A percentile compares a stretch with the other conserved stretches of the same genome.
Conservation (phyloP, 441 rosid genomes). For the Metrosideros polymorpha region DNA sequence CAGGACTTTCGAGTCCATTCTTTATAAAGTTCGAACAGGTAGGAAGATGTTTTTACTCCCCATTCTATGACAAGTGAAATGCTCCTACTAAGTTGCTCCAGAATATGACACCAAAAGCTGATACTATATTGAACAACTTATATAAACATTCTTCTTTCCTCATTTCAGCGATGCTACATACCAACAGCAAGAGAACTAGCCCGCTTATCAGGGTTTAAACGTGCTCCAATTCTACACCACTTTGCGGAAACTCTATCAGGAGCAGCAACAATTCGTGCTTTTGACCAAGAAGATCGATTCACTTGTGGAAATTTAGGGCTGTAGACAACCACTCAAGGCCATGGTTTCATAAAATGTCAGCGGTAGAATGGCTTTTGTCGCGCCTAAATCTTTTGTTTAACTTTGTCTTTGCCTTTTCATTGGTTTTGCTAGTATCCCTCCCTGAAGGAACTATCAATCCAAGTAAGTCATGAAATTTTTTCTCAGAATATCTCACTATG, state of each 20-base stretch:
- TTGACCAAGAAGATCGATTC: conserved; percentile 78
- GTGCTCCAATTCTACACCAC: conserved; percentile 97
- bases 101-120: conserved; percentile 5
- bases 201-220: conserved; percentile 80
- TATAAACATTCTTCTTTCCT: neutral
- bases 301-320: conserved; percentile 44
- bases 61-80: neutral
- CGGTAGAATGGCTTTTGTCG: conserved; percentile 99
- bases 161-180: conserved; percentile 75
- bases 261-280: conserved; percentile 88
- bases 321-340: conserved; percentile 85
- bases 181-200: conserved; percentile 96
- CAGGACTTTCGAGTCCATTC: neutral
- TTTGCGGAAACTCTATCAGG: conserved; percentile 93
- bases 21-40: neutral
- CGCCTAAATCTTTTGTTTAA: conserved; percentile 81
- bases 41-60: neutral
- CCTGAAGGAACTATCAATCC: conserved; percentile 97
- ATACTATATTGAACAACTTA: neutral
- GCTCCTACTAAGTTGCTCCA: neutral
- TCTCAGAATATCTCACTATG: neutral
- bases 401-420: conserved; percentile 89
- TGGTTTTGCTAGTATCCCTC: conserved; percentile 79
- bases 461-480: conserved; percentile 58
- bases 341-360: conserved; percentile 85